Evolutionary conservation across 2,329 filamentous ascomycete genomes (phyloP), one percentile per base, ranked within the genome.

Genomic region (Botrytis byssoidea): DNA sequence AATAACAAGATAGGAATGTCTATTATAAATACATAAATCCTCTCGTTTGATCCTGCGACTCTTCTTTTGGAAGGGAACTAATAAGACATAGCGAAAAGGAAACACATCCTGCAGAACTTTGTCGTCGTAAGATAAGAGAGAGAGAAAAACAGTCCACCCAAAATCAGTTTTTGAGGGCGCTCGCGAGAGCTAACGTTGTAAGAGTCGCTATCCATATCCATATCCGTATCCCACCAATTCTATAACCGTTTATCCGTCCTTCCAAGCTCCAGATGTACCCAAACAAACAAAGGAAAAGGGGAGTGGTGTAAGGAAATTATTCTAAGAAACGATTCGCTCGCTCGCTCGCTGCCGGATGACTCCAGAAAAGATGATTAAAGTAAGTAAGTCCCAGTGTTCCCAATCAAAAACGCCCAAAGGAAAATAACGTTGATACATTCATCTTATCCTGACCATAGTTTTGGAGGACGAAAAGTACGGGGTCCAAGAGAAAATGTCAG

Each of bases 121-220:
- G 32, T 16, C 64, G 22, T 55, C 46, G 64, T 51, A 25, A 42
- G 25, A 55, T 42, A 66, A 32, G 4, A 32, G n/a, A 35, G 48
- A 3, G 44, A 37, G 22, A 29, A n/a, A 32, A 37, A 63, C 14
- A 22, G n/a, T 48, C 69, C 22, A 48, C 57, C 22, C 69, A 55
- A 55, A 12, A 55, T n/a, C 25, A 29, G 48, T 55, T 48, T 48
- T 48, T 46, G 57, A 37, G 44, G 44, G 57, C 40, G 69, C 69
- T 48, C 57, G 69, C n/a, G 69, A 71, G 69, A 64, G 57, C 69
- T 37, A 71, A 64, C 69, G 59, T 71, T 71, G 55, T 71, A 57
- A 35, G 37, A 51, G 42, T 59, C 66, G n/a, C 55, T 35, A 48
- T 70, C 29, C 68, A 29, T 29, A 70, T 35, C 37, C 68, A 29